Base-by-base conservation (phyloP, 2,329 filamentous ascomycete species). In the Verticillium isaacii region DNA sequence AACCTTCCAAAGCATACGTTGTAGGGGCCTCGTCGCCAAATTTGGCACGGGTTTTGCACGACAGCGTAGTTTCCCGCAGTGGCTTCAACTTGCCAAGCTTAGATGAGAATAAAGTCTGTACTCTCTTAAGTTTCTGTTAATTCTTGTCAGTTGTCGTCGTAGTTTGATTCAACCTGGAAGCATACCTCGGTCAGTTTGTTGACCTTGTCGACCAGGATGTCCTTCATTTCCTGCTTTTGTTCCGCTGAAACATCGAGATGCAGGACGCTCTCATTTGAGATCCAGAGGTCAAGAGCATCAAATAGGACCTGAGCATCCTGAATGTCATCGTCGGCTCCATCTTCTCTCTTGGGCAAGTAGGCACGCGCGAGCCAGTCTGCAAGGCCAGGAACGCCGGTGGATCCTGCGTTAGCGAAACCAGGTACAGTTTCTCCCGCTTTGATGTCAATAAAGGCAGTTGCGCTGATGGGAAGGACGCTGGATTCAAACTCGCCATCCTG, bases 391-490 rank as follows among this genome's bases (percentile, higher is more conserved):
- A 68, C 59, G 3, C 66, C 66, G 0, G 65, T 67, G 0, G 65
- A 61, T 17, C 59, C n/a, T 0, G 3, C 2, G 11, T 62, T 32
- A 0, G 58, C 54, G 17, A 68, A 68, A 1, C 62, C 64, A 2
- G 54, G 9, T 2, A 55, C 12, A 3, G 37, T 32, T 1, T 39
- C 9, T 17, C 32, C 36, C 23, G 11, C 29, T 5, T 50, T 60
- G 15, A 66, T 36, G 2, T 19, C 12, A 5, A 34, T 52, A 14
- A 63, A 63, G 1, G 66, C 65, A 15, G 59, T 58, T 32, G 64
- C 63, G 57, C 63, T 66, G 1, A 66, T 60, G 2, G 66, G 64
- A 17, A 64, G 63, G 0, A 68, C 63, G 37, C 41, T 58, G 3
- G 50, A 15, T 12, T 57, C 25, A 8, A 60, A 9, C 5, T 55